Base-by-base conservation (phyloP, 1,139 yeast species). In the Candida pseudocylindracea region DNA sequence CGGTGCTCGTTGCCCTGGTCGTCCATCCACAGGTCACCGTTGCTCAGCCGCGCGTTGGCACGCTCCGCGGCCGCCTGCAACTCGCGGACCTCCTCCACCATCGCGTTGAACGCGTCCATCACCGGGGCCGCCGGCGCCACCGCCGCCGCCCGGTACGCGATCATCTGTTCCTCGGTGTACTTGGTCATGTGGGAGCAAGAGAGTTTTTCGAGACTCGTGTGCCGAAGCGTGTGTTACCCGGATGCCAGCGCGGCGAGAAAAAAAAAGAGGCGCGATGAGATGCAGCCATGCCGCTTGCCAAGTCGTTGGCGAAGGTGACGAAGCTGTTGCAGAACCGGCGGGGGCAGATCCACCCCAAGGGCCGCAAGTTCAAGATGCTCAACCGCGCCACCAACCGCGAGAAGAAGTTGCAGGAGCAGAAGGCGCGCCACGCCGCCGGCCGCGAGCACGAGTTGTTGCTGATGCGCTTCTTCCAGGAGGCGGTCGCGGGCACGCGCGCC, bases 361-460 rank as follows among this genome's bases (percentile, higher is more conserved):
- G 95, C 7, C 65, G 95, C 35, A 83, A 80, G 51, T 76, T 80
- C 52, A 75, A 76, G 49, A 83, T 78, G 50, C 56, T 85, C 36
- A 74, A 73, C 38, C 60, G 91, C 39, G 95, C 95, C n/a, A 70
- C 91, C 2, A 54, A 81, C 32, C 64, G 96, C 49, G 91, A 81
- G 39, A 63, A 63, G 33, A 79, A 76, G 49, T 55, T 85, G 34
- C 63, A 62, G 31, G 58, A 57, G 34, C 69, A 65, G 47, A 76
- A 74, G 46, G 50, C 55, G 31, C 56, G 58, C 31, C 67, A 67
- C 39, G 51, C 63, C 28, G 74, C 72, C 34, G 68, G 68, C 41
- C 71, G 73, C 41, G 64, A 66, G 32, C 61, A 64, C 38, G 79
- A 72, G 39, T 57, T 61, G 33, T 54, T 61, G 36, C 56, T 83